Base-by-base conservation (phyloP, 805 yeast species). In the Kodamaea restingae region DNA sequence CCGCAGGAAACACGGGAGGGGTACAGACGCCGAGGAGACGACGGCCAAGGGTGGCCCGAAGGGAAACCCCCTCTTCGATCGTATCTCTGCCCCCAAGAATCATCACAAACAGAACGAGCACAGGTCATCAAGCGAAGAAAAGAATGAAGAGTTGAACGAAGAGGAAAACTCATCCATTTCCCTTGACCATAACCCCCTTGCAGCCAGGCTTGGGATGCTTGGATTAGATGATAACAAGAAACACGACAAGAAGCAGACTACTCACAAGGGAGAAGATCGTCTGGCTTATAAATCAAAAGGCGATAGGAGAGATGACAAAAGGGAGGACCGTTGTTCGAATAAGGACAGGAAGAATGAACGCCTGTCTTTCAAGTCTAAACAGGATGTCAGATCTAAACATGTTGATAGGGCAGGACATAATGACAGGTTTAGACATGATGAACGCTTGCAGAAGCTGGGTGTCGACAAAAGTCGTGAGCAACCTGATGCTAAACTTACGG, bases 201-300 rank as follows among this genome's bases (percentile, higher is more conserved):
- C 43, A 15, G 34, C 34, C 17, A 28, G 39, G 10, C 38, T 40
- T 17, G 43, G 43, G 4, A 10, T 25, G 3, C n/a, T 39, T 7
- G 30, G 39, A 2, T 8, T 36, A 8, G 24, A 21, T 2, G 35
- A 32, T 9, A 26, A 36, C 14, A 34, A 24, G 14, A 17, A 15
- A 18, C 15, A 22, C 32, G 27, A 7, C 10, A 7, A 10, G 27
- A 25, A 9, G 27, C 31, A 25, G 11, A 4, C 30, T 14, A 26
- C 6, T 25, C 12, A 25, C n/a, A 11, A 25, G 14, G 28, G 14
- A 7, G 8, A 7, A 25, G n/a, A 25, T 9, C 24, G 24, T 21
- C n/a, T n/a, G n/a, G n/a, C n/a, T n/a, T n/a, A n/a, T n/a, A n/a
- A n/a, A n/a, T n/a, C n/a, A n/a, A n/a, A n/a, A n/a, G n/a, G n/a